phyloP scores from a whole-genome alignment of 1,139 yeast genomes.

The Candida frijolesensis region DNA sequence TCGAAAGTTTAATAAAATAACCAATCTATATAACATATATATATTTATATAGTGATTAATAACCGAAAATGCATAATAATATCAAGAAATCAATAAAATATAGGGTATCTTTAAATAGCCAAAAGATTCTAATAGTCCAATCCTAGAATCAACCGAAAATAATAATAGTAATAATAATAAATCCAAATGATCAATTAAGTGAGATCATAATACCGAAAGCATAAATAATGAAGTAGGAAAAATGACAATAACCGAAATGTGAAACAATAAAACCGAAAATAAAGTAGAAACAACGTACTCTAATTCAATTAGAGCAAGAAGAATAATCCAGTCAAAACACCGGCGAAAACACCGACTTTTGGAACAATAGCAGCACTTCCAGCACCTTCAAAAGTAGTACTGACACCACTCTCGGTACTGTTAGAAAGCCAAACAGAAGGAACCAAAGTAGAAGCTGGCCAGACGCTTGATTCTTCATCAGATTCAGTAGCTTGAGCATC shows the following conservation, averaged over 20 bases:
- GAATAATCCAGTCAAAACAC: not conserved
- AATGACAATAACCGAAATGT: too few species aligned
- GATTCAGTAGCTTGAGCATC: not conserved
- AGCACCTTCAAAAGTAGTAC: not conserved
- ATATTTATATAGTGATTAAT: too few species aligned
- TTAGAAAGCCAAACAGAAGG: conserved; percentile 1
- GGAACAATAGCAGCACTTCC: not conserved
- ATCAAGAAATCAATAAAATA: too few species aligned
- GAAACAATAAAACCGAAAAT: not conserved
- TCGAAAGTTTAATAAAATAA: too few species aligned
- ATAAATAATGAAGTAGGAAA: not conserved
- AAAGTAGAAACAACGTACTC: not conserved
- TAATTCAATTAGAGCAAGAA: conserved; percentile 4
- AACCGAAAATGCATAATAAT: too few species aligned
- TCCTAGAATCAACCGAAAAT: too few species aligned
- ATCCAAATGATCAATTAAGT: too few species aligned
- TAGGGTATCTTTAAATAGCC: too few species aligned
- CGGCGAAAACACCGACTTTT: conserved; percentile 1
- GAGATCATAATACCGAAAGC: not conserved
- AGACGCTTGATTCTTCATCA: not conserved
- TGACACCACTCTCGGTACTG: not conserved
- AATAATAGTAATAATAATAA: too few species aligned
- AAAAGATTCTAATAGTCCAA: too few species aligned
- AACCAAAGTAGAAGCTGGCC: not conserved
- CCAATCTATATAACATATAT: too few species aligned